A percentile compares a stretch with the other conserved stretches of the same genome.
phyloP scores from a whole-genome alignment of 78 protist genomes.

The Dictyostelium purpureum region DNA sequence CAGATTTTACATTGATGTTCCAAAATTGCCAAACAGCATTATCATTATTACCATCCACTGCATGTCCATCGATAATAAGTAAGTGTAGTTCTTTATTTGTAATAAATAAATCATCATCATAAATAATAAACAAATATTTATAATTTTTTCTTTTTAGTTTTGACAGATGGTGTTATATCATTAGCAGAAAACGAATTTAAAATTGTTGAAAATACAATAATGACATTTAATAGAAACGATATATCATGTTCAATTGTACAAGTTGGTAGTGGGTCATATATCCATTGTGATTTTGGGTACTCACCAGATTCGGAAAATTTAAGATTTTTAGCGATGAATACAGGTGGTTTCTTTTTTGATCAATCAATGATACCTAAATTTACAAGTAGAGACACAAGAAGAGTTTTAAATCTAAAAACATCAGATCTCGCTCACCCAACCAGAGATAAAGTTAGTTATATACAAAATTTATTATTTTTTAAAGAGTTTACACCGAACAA shows the following conservation, averaged over 20 bases:
- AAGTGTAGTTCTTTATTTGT: not conserved
- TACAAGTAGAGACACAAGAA: not conserved
- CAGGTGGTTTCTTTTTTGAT: constrained; percentile 48
- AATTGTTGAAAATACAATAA: not conserved
- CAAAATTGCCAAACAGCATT: constrained; percentile 8
- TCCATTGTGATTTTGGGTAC: constrained; percentile 61
- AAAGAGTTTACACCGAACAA: constrained; percentile 71
- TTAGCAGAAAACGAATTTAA: constrained; percentile 6
- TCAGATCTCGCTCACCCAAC: not conserved
- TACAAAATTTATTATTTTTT: constrained; percentile 21
- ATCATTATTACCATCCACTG: constrained; percentile 32
- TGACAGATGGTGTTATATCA: constrained; percentile 69
- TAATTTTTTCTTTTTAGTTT: not conserved
- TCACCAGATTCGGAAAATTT: constrained; percentile 53
- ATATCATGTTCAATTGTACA: constrained; percentile 30
- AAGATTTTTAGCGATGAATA: constrained; percentile 12
- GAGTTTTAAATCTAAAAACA: not conserved
- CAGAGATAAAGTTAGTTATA: not conserved
- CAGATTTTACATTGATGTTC: not conserved
- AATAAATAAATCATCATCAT: not conserved
- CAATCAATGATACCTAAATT: constrained; percentile 24
- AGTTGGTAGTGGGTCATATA: constrained; percentile 52
- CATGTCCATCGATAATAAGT: constrained; percentile 54
- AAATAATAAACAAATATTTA: not conserved
- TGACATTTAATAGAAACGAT: constrained; percentile 38